Base-by-base conservation (phyloP, 2,329 filamentous ascomycete genomes). In the Raffaelea arxii region DNA sequence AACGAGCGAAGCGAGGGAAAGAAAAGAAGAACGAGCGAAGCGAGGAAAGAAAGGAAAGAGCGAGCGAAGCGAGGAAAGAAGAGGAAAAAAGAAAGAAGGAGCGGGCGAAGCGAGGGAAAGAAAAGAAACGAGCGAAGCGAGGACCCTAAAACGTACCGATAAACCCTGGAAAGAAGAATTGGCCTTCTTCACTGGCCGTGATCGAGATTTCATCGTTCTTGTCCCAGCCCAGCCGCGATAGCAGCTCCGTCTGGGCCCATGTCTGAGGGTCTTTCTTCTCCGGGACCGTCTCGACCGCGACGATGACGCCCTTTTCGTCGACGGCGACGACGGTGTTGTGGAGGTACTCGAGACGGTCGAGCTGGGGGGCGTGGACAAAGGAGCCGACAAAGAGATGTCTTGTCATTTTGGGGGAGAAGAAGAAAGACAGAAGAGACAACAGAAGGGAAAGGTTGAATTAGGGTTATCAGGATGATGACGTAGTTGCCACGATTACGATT, bases 91-190 rank as follows among this genome's bases (percentile, higher is more conserved):
- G 25, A 14, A n/a, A 18, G 6, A 18, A 9, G 6, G 14, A 23
- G n/a, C 16, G 27, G 14, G 30, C 42, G 27, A 42, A 12, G 23
- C 25, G 21, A 32, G 6, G 6, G 16, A 19, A 11, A 6, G 21
- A 4, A 11, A 42, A 61, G 71, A n/a, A n/a, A n/a, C n/a, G n/a
- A n/a, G n/a, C n/a, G n/a, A n/a, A n/a, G n/a, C n/a, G n/a, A n/a
- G n/a, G n/a, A n/a, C n/a, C n/a, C 27, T 32, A 16, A 32, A 32
- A 16, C 32, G 7, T 36, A 84, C 82, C 83, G 50, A 92, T 80
- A 59, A 91, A 89, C 6, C 86, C 86, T 0, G 86, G 86, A 56
- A 92, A 91, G 69, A 87, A 89, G 67, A 91, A 91, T 46, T 84
- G 75, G 11, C 74, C 73, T 4, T 69, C 67, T 38, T 62, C 57